A percentile compares a stretch with the other conserved stretches of the same genome.
These are phyloP conservation scores for Pleurotus pulmonarius DNA, from an alignment of 768 basidiomycete species.

Conservation along the genomic window DNA sequence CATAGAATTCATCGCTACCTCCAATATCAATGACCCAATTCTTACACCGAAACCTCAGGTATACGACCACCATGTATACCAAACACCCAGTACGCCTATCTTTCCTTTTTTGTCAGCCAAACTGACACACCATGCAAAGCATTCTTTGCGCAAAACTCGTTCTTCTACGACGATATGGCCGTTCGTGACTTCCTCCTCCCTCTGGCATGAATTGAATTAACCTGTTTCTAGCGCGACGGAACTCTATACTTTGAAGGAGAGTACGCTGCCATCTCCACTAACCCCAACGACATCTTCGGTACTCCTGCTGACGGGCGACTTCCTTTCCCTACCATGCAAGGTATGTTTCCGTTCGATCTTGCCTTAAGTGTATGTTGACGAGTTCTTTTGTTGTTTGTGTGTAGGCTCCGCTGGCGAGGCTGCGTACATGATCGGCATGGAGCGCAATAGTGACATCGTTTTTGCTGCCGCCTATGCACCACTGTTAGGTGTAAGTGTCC, in stretches of 20 bases:
- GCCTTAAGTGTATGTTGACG: no score
- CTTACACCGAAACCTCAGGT: slow-evolving; percentile 44
- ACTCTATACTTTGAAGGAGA: slow-evolving; percentile 65
- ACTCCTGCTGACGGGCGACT: slow-evolving; percentile 40
- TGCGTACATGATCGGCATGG: slow-evolving; percentile 66
- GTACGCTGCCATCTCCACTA: slow-evolving; percentile 58
- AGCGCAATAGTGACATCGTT: slow-evolving; percentile 42
- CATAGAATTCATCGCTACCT: slow-evolving; percentile 55
- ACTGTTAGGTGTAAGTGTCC: slow-evolving; percentile 37
- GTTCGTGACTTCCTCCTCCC: slow-evolving; percentile 15
- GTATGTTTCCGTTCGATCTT: slow-evolving; percentile 24
- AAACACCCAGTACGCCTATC: slow-evolving; percentile 40
- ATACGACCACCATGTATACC: slow-evolving; percentile 61
- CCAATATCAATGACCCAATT: slow-evolving; percentile 36
- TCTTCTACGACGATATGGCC: slow-evolving; percentile 34
- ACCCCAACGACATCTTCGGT: slow-evolving; percentile 45
- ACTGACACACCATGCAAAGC: slow-evolving; percentile 15
- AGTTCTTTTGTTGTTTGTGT: neutral
- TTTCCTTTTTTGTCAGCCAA: neutral
- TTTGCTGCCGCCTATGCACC: slow-evolving; percentile 64
- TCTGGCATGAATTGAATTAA: neutral
- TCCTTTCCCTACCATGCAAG: slow-evolving; percentile 50
- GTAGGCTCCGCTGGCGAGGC: slow-evolving; percentile 55
- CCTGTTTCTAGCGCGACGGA: slow-evolving; percentile 43
- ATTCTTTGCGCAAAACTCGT: slow-evolving; percentile 38